Percentiles rank a stretch among this genome's conserved stretches.
These are phyloP conservation scores for Cladosporium austrohemisphaericum DNA, from an alignment of 2,329 filamentous ascomycete species.

Conservation along the genomic window DNA sequence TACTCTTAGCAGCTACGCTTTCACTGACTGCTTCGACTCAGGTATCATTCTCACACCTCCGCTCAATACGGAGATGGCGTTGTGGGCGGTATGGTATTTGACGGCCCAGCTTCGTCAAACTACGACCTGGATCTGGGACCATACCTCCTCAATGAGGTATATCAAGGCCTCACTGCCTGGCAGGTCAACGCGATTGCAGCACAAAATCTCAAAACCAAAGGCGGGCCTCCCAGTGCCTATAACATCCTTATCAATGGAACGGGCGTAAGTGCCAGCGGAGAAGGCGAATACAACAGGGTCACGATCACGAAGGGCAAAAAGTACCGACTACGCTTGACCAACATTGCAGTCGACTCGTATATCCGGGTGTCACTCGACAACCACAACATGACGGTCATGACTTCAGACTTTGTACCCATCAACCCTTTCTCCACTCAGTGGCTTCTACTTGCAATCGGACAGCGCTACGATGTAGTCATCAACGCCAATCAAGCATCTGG, in stretches of 20 bases:
- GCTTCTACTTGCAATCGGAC: constrained; percentile 41
- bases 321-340: constrained; percentile 45
- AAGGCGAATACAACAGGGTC: constrained; percentile 25
- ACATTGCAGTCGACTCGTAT: constrained; percentile 43
- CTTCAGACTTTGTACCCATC: constrained; percentile 38
- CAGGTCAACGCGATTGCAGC: constrained; percentile 29
- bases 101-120: constrained; percentile 42
- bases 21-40: background rate
- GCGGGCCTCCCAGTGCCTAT: constrained; percentile 39
- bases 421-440: constrained; percentile 30
- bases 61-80: constrained; percentile 44
- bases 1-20: background rate
- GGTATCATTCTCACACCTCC: constrained; percentile 42
- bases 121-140: constrained; percentile 36
- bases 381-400: constrained; percentile 35
- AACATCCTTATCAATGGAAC: constrained; percentile 43
- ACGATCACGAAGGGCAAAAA: constrained; percentile 35
- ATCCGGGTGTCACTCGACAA: constrained; percentile 39
- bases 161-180: constrained; percentile 26
- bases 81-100: constrained; percentile 39
- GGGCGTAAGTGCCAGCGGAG: constrained; percentile 35
- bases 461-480: constrained; percentile 48
- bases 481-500: constrained; percentile 41
- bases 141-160: constrained; percentile 31
- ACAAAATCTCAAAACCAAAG: constrained; percentile 28